Percentiles rank a stretch among this genome's conserved stretches.
Conservation (phyloP, 768 basidiomycete species). For the Panellus pusillus region DNA sequence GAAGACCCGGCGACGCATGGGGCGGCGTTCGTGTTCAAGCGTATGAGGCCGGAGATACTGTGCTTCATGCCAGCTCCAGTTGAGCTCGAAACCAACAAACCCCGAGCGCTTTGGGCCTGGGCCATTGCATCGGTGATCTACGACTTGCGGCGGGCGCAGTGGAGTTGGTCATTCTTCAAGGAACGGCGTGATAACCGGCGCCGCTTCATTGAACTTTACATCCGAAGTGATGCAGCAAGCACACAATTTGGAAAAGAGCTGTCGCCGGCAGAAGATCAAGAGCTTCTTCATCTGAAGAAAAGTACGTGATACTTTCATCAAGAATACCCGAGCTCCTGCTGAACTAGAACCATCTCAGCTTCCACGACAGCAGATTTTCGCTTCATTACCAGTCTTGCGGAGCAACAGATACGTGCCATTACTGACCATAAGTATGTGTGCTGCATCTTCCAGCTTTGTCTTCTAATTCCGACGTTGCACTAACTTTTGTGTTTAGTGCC, state of each 20-base stretch:
- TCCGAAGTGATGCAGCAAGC: conserved; percentile 10
- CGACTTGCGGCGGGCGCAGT: conserved; percentile 23
- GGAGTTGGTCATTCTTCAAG: conserved; percentile 32
- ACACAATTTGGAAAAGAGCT: conserved; percentile 21
- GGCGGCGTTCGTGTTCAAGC: conserved; percentile 25
- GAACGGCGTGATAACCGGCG: conserved; percentile 28
- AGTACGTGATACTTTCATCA: background rate
- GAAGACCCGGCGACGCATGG: background rate
- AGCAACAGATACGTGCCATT: conserved; percentile 19
- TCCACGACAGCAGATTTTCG: conserved; percentile 26
- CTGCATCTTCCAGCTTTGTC: too few relatives aligned
- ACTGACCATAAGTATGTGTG: conserved; percentile 22
- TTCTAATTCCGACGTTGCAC: background rate
- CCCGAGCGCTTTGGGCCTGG: conserved; percentile 31
- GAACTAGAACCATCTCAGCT: background rate
- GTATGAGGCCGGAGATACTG: conserved; percentile 22
- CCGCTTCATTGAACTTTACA: conserved; percentile 26
- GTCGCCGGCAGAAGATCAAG: conserved; percentile 17
- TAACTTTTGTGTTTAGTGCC: conserved; percentile 7
- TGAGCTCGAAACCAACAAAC: conserved; percentile 22
- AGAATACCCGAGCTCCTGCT: too few relatives aligned
- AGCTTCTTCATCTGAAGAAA: conserved; percentile 6
- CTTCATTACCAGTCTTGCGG: conserved; percentile 24
- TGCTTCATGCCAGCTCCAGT: conserved; percentile 26
- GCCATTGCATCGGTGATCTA: conserved; percentile 26